These are phyloP conservation scores for Sporodiniella umbellata DNA, from an alignment of 371 early-diverging fungal species.

Conservation along the genomic window DNA sequence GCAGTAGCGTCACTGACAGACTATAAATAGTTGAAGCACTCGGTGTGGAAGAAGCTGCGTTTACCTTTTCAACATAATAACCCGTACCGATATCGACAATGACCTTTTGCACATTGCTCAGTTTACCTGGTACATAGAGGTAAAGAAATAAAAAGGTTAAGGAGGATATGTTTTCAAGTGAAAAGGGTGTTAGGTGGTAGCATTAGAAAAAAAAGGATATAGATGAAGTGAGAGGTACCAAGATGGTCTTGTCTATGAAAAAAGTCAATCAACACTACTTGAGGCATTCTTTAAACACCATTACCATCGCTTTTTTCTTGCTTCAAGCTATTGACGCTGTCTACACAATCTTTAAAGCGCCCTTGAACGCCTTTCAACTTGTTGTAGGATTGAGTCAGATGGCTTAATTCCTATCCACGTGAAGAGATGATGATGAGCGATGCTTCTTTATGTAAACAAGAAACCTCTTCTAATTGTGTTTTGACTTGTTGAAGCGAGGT, in stretches of 20 bases:
- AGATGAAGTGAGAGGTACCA: slow-evolving; percentile 76
- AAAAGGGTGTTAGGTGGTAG: no score
- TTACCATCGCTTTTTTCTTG: slow-evolving; percentile 42
- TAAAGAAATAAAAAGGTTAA: slow-evolving; percentile 38
- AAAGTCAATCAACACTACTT: slow-evolving; percentile 1
- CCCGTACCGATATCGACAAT: slow-evolving; percentile 97
- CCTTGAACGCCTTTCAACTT: slow-evolving; percentile 86
- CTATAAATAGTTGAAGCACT: slow-evolving; percentile 26
- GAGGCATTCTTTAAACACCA: slow-evolving; percentile 29
- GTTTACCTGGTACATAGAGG: slow-evolving; percentile 90
- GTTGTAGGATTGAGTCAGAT: slow-evolving; percentile 78
- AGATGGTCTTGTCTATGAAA: slow-evolving; percentile 58
- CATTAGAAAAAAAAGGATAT: slow-evolving; percentile 39
- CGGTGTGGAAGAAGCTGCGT: background rate
- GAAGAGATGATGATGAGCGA: no score
- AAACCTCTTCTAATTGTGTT: slow-evolving; percentile 82
- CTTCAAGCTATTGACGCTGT: slow-evolving; percentile 48
- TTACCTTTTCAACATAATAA: slow-evolving; percentile 91
- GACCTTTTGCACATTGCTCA: slow-evolving; percentile 77
- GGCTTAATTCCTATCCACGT: slow-evolving; percentile 83
- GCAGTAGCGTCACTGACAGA: slow-evolving; percentile 68
- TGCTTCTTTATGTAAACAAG: no score
- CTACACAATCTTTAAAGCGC: slow-evolving; percentile 81
- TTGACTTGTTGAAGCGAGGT: slow-evolving; percentile 82
- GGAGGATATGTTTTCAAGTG: no score